Evolutionary conservation across 2,329 filamentous ascomycete genomes (phyloP), one percentile per base, ranked within the genome.

Genomic region (Beauveria bassiana): DNA sequence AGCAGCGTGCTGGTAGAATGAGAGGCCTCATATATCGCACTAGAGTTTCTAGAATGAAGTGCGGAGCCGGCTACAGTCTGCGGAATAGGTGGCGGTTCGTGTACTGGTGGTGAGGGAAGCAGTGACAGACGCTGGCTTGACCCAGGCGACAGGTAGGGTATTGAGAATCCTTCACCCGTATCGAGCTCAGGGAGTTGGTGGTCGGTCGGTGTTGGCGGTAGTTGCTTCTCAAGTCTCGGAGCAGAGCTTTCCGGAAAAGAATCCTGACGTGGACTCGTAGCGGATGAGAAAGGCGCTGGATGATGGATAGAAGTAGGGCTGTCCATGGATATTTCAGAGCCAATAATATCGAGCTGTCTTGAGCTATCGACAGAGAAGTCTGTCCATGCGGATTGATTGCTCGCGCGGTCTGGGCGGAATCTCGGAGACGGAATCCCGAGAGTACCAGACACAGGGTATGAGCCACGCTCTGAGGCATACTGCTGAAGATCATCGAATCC

Each of bases 311-410:
- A 58, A 5, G 26, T 46, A 5, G 53, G 60, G 18, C 54, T 57
- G 16, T 47, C 53, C 54, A 53, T 9, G 55, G 58, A 53, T 42
- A 38, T 55, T 52, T 57, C 34, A 24, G 54, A 53, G n/a, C 59
- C 45, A 49, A 59, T 16, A 59, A 62, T 49, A 62, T 58, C 28
- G 52, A 63, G 18, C 18, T 51, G 51, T 63, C 82, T 79, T 22
- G 74, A 76, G 62, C 81, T 85, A 18, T 82, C 81, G 10, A 85
- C 73, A 0, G 83, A 84, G 63, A 82, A 80, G 67, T 86, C 83
- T 28, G 83, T 86, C 83, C 83, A 86, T n/a, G 77, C 74, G 1
- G 83, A 84, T 59, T 81, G 78, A 54, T 83, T 80, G 64, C 83
- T 86, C 22, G 73, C 71, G 43, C 82, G 76, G 62, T 84, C 69